A percentile compares a stretch with the other conserved stretches of the same genome.
Conservation (phyloP, 495 filamentous ascomycete species). For the Neurospora pannonica region DNA sequence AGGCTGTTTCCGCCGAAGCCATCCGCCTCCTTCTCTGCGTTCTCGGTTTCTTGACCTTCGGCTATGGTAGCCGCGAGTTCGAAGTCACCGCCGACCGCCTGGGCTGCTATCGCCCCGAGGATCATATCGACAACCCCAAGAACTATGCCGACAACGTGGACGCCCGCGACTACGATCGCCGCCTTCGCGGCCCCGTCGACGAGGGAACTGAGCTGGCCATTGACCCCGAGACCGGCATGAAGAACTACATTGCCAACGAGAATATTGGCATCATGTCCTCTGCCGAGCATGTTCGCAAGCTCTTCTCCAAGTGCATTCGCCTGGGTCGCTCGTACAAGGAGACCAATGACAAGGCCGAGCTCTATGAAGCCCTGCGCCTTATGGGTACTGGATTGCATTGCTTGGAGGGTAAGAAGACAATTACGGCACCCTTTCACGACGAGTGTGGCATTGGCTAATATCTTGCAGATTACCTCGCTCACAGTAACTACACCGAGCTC, state of each 20-base stretch:
- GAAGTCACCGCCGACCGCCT: conserved; percentile 82
- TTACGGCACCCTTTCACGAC: not conserved
- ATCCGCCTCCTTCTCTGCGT: conserved; percentile 70
- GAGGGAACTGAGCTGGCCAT: conserved; percentile 69
- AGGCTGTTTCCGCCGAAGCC: conserved; percentile 77
- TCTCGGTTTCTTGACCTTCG: conserved; percentile 53
- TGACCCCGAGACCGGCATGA: conserved; percentile 70
- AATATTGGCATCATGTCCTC: conserved; percentile 63
- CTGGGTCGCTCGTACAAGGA: conserved; percentile 61
- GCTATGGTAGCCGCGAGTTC: conserved; percentile 84
- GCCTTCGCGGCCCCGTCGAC: conserved; percentile 73
- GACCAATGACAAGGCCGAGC: conserved; percentile 54
- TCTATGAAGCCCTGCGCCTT: conserved; percentile 76
- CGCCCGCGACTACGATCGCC: conserved; percentile 67
- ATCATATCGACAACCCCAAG: conserved; percentile 74
- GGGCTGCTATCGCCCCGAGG: conserved; percentile 80
- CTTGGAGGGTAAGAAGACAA: conserved; percentile 50
- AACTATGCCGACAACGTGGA: conserved; percentile 80
- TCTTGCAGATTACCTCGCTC: conserved; percentile 65
- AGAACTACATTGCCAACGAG: conserved; percentile 87
- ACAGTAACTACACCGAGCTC: conserved; percentile 84
- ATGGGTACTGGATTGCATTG: conserved; percentile 83
- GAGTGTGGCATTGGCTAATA: conserved; percentile 1
- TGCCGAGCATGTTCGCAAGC: conserved; percentile 59
- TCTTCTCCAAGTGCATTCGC: conserved; percentile 62